Percentiles rank a stretch among this genome's conserved stretches.
These are phyloP conservation scores for Fraxinus excelsior DNA, from an alignment of 257 asterid species.

Conservation along the genomic window DNA sequence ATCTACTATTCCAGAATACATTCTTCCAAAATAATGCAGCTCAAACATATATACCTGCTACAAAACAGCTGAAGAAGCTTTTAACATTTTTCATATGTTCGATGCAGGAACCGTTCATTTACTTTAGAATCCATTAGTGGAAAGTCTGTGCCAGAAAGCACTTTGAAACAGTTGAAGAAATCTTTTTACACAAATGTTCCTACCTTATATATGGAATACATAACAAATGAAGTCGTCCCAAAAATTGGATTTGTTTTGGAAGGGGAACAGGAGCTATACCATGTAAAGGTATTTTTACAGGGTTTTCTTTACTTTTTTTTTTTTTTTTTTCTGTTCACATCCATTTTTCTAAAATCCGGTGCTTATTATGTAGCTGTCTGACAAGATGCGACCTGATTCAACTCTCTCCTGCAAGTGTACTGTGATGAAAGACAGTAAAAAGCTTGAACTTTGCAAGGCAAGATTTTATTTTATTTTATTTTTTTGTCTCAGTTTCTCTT, in stretches of 20 bases:
- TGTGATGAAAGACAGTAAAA: constrained; percentile 26
- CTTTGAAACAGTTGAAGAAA: constrained; percentile 32
- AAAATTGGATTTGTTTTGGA: constrained; percentile 29
- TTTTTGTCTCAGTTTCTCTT: not conserved
- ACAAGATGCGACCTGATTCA: constrained; percentile 39
- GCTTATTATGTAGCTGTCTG: constrained; percentile 37
- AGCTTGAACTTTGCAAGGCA: constrained; percentile 49
- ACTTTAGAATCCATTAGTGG: constrained; percentile 31
- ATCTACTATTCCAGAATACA: too few relatives aligned
- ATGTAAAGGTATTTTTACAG: constrained; percentile 35
- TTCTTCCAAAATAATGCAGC: too few relatives aligned
- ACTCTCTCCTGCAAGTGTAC: constrained; percentile 53
- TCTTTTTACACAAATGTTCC: constrained; percentile 46
- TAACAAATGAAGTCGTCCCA: constrained; percentile 35
- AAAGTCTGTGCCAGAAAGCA: constrained; percentile 18
- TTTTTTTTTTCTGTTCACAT: not conserved
- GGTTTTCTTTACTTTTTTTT: not conserved
- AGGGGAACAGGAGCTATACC: constrained; percentile 42
- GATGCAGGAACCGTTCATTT: constrained; percentile 35
- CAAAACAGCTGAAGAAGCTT: not conserved
- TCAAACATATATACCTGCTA: not conserved
- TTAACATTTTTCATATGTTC: constrained; percentile 1
- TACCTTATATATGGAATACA: constrained; percentile 36
- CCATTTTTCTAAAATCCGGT: not conserved
- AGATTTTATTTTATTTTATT: not conserved